Evolutionary conservation across 2,329 filamentous ascomycete species (phyloP).

Genomic region (Myriangium duriaei): DNA sequence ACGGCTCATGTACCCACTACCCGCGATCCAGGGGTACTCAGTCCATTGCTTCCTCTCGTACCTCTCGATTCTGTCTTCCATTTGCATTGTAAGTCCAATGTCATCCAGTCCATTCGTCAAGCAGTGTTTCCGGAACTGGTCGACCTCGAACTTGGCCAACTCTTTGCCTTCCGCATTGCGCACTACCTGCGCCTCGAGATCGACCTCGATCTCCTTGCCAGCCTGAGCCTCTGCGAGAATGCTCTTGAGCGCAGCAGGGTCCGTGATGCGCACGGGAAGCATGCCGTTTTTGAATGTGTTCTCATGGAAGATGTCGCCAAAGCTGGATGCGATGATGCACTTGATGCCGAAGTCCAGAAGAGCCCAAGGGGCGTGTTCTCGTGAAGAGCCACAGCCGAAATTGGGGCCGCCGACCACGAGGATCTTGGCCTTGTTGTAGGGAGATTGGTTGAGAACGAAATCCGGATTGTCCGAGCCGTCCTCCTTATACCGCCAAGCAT

Average conservation of each 20-base stretch:
- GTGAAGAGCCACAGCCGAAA: conserved; percentile 85
- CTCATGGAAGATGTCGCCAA: conserved; percentile 95
- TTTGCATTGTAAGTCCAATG: conserved; percentile 86
- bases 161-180: conserved; percentile 61
- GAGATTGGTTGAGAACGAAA: conserved; percentile 83
- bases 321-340: conserved; percentile 80
- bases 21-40: conserved; percentile 85
- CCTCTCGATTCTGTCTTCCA: conserved; percentile 72
- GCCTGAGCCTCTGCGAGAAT: conserved; percentile 68
- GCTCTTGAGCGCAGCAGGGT: conserved; percentile 51
- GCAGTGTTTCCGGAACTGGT: conserved; percentile 90
- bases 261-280: conserved; percentile 68
- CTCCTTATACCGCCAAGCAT: conserved; percentile 64
- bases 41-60: conserved; percentile 69
- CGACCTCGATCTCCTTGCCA: conserved; percentile 76
- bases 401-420: conserved; percentile 84
- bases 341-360: conserved; percentile 93
- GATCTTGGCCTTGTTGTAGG: conserved; percentile 74
- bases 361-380: conserved; percentile 96
- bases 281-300: conserved; percentile 99
- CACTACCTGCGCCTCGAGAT: conserved; percentile 74
- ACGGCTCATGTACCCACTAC: conserved; percentile 61
- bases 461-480: conserved; percentile 58
- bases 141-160: conserved; percentile 72
- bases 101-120: conserved; percentile 88